Evolutionary conservation across 306 rosid genomes (phyloP), one percentile per base, ranked within the genome.

Genomic region (Canavalia gladiata): DNA sequence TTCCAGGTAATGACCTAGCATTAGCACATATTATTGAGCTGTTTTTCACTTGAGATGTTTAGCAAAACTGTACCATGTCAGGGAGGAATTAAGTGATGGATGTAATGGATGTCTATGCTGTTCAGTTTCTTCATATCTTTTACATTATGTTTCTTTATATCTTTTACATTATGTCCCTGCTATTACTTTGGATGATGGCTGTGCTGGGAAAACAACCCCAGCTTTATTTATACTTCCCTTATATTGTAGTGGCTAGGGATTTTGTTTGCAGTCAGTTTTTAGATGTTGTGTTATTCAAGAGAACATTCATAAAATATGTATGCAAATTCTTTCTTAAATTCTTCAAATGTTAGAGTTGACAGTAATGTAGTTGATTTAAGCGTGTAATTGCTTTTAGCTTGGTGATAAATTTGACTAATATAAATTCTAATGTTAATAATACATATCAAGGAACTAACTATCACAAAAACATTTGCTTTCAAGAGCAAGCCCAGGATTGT

Each of bases 91-190:
- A 45, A 18, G 46, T 39, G 5, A 39, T 65, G 71, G 50, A 39
- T 4, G 4, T 37, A 37, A 37, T 4, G 4, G 41, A 37, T 37
- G 41, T 37, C 41, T 37, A 37, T 37, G 4, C 41, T 2, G 10
- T 2, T n/a, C 29, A 39, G 71, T n/a, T 65, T 65, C 71, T 18
- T 41, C 39, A 35, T 62, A 47, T 65, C 71, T 65, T 65, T 41
- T 7, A n/a, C 4, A n/a, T 39, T 7, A 42, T 42, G 28, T 62
- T 18, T 18, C 25, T 18, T 41, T 65, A 35, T 62, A 47, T 65
- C 71, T 65, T 65, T 41, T 7, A n/a, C 4, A n/a, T 39, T 7
- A 42, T 42, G 28, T 62, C 46, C 46, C 42, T 37, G 41, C 41
- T 37, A 2, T 60, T 60, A 60, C 18, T 60, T 10, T 60, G 67